Percentiles rank a stretch among this genome's conserved stretches.
These are phyloP conservation scores for Galerina marginata DNA, from an alignment of 768 basidiomycete genomes.

Conservation along the genomic window DNA sequence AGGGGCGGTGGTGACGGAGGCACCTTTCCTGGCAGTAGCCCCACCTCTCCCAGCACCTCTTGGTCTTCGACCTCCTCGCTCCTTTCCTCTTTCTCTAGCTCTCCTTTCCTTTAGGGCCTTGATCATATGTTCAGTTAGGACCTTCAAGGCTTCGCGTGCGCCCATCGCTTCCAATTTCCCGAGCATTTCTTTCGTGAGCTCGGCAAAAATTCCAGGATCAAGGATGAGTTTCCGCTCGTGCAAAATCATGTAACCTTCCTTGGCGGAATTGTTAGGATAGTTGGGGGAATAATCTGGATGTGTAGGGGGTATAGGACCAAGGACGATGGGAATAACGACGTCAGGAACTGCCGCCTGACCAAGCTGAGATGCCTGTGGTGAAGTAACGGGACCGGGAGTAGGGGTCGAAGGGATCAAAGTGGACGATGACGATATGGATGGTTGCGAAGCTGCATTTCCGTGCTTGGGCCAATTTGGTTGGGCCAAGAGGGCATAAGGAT, in stretches of 20 bases:
- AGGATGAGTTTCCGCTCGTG: slow-evolving; percentile 86
- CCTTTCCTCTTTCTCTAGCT: slow-evolving; percentile 51
- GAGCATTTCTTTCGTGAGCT: slow-evolving; percentile 74
- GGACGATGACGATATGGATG: slow-evolving; percentile 29
- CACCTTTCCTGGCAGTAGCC: slow-evolving; percentile 31
- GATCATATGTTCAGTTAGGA: slow-evolving; percentile 85
- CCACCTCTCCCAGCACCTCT: slow-evolving; percentile 35
- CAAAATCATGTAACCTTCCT: slow-evolving; percentile 73
- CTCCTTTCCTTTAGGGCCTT: slow-evolving; percentile 79
- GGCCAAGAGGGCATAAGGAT: slow-evolving; percentile 45
- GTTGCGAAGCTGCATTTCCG: slow-evolving; percentile 20
- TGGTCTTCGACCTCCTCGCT: slow-evolving; percentile 41
- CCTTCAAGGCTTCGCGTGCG: slow-evolving; percentile 79
- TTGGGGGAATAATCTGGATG: slow-evolving; percentile 58
- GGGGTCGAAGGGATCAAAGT: slow-evolving; percentile 31
- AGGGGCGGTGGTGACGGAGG: slow-evolving; percentile 32
- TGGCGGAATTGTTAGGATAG: slow-evolving; percentile 53
- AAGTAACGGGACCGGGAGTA: slow-evolving; percentile 29
- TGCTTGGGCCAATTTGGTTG: slow-evolving; percentile 42
- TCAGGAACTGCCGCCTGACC: slow-evolving; percentile 44
- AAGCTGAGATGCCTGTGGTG: slow-evolving; percentile 27
- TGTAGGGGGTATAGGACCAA: slow-evolving; percentile 72
- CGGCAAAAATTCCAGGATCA: slow-evolving; percentile 84
- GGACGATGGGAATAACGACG: slow-evolving; percentile 77
- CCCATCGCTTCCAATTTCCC: slow-evolving; percentile 80